phyloP scores from a whole-genome alignment of 805 yeast species.

The Candida chauliodis region DNA sequence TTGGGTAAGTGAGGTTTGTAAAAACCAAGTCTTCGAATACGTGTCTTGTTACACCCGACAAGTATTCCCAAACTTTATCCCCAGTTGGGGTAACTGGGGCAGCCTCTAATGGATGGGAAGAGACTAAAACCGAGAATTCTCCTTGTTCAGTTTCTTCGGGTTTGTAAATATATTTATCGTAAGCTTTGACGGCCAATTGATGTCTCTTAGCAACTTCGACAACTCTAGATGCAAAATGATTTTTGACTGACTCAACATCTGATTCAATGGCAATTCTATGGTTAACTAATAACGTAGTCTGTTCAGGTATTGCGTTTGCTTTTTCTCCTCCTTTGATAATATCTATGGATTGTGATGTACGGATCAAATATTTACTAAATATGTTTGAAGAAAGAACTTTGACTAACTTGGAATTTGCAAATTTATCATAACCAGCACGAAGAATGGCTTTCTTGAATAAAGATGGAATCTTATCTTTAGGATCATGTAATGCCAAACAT shows the following conservation, averaged over 20 bases:
- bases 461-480: constrained; percentile 16
- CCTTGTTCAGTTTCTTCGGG: constrained; percentile 18
- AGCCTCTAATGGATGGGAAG: constrained; percentile 28
- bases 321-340: constrained; percentile 38
- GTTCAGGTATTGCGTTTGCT: constrained; percentile 40
- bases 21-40: constrained; percentile 44
- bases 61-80: constrained; percentile 37
- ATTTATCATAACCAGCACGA: constrained; percentile 32
- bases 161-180: constrained; percentile 22
- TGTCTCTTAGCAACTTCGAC: constrained; percentile 24
- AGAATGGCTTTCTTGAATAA: constrained; percentile 30
- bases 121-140: constrained; percentile 11
- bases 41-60: constrained; percentile 44
- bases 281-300: constrained; percentile 28
- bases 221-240: constrained; percentile 23
- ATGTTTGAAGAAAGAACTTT: constrained; percentile 17
- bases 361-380: constrained; percentile 25
- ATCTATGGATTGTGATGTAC: constrained; percentile 38
- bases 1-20: constrained; percentile 27
- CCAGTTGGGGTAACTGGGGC: constrained; percentile 46
- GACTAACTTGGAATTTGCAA: constrained; percentile 29
- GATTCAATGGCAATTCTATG: constrained; percentile 35
- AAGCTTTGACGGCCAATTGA: constrained; percentile 29
- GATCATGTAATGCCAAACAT: constrained; percentile 57
- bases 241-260: constrained; percentile 18